Evolutionary conservation across 345 rosid species (phyloP).

Genomic region (Euphorbia peplus): DNA sequence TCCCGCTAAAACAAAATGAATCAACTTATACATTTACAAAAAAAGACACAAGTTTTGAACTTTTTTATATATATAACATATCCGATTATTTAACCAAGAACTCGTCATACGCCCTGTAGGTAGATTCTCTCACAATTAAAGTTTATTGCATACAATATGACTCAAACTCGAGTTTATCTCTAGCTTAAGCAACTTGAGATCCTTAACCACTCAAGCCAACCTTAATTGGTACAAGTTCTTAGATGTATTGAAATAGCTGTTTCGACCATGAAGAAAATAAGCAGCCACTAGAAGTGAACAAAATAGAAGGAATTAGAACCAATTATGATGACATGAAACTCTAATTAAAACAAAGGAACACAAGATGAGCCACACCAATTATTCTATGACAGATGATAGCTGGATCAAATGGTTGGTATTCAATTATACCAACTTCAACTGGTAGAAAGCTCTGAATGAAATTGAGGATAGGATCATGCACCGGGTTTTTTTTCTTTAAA

Average conservation of each 20-base stretch:
- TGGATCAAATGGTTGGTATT: background rate
- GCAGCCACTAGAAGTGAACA: background rate
- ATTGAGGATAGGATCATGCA: background rate
- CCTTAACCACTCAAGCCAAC: no score
- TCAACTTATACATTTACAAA: no score
- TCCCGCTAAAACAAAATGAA: background rate
- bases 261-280: background rate
- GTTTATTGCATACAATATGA: no score
- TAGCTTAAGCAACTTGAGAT: no score
- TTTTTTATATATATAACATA: no score
- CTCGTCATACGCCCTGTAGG: no score
- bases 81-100: no score
- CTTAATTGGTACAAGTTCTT: no score
- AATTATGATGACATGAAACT: background rate
- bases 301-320: background rate
- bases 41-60: no score
- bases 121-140: no score
- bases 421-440: background rate
- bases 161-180: no score
- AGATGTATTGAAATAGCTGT: conserved; percentile 1
- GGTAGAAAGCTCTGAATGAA: background rate
- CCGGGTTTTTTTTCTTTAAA: background rate
- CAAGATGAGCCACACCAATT: background rate
- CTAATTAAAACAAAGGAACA: background rate
- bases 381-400: background rate